Base-by-base conservation (phyloP, 176 grass and related monocot species). In the Avena eriantha region DNA sequence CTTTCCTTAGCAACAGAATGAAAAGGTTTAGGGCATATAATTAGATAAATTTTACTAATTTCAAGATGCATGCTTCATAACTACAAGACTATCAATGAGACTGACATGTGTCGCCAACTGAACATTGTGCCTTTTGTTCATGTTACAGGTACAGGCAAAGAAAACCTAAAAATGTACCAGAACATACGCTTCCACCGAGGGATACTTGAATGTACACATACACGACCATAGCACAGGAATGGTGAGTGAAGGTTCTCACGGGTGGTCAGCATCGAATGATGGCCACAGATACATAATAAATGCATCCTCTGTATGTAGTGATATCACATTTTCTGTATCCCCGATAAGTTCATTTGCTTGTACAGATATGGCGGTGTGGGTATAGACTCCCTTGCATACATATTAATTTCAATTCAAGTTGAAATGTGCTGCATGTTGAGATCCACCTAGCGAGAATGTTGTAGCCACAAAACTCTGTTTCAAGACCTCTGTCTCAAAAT, bases 131-230 rank as follows among this genome's bases (percentile, higher is more conserved):
- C 61, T 21, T 21, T 43, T 88, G 7, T 35, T 85, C 1, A 56
- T 55, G 86, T 80, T 18, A 41, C 74, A 80, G 68, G 80, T 91
- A 85, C 83, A 93, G 77, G 60, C 86, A 82, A 93, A 88, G 79
- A 93, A 91, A 86, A 16, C 92, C 5, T 88, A 81, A 82, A 17
- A 55, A 43, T 35, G 55, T 21, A 58, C 19, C 33, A 61, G 60
- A 69, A 64, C 14, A 70, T 81, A 55, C 68, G 12, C 50, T 39
- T 69, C 45, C 53, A 77, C 14, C 47, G 80, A 22, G 49, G 36
- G 55, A 41, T 75, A 80, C 31, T 64, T 71, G 18, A 55, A 85
- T 58, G 21, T 65, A 81, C 31, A 69, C 41, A 63, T 65, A 77
- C 29, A 60, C 31, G 33, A 72, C 54, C 53, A 56, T 88, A 77